Conservation (phyloP, 2,329 filamentous ascomycete genomes). For the Alternaria postmessia region DNA sequence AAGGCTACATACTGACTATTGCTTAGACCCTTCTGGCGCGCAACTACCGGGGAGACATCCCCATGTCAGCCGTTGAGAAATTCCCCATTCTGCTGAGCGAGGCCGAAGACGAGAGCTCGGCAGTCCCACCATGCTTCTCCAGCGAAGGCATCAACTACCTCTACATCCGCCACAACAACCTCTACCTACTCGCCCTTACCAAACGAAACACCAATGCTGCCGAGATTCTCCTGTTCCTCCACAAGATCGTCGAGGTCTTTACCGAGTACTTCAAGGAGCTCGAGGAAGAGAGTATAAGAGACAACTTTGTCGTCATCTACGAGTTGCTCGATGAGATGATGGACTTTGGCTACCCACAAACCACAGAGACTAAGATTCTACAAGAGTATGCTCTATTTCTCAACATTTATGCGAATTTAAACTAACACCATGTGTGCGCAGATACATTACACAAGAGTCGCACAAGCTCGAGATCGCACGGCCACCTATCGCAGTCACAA, state of each 20-base stretch:
- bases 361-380: slow-evolving; percentile 96
- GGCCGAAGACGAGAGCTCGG: slow-evolving; percentile 98
- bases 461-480: slow-evolving; percentile 97
- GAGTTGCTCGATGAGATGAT: slow-evolving; percentile 99
- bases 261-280: slow-evolving; percentile 99
- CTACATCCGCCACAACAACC: slow-evolving; percentile 99
- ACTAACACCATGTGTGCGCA: slow-evolving; percentile 34
- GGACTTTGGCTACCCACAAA: slow-evolving; percentile 99
- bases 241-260: slow-evolving; percentile 98
- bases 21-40: slow-evolving; percentile 91
- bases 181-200: slow-evolving; percentile 95
- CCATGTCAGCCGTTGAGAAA: slow-evolving; percentile 98
- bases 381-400: slow-evolving; percentile 70
- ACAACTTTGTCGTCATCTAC: slow-evolving; percentile 99
- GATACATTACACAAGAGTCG: slow-evolving; percentile 97
- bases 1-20: slow-evolving; percentile 38
- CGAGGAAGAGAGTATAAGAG: slow-evolving; percentile 97
- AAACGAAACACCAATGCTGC: slow-evolving; percentile 99
- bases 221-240: slow-evolving; percentile 96
- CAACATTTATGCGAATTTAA: rapidly evolving
- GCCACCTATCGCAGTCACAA: slow-evolving; percentile 96
- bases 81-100: slow-evolving; percentile 96
- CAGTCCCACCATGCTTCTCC: slow-evolving; percentile 96
- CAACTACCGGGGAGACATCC: slow-evolving; percentile 98
- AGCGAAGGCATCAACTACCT: slow-evolving; percentile 99